Evolutionary conservation across 2,329 filamentous ascomycete genomes (phyloP), one percentile per base, ranked within the genome.

Genomic region (Nemania abortiva): DNA sequence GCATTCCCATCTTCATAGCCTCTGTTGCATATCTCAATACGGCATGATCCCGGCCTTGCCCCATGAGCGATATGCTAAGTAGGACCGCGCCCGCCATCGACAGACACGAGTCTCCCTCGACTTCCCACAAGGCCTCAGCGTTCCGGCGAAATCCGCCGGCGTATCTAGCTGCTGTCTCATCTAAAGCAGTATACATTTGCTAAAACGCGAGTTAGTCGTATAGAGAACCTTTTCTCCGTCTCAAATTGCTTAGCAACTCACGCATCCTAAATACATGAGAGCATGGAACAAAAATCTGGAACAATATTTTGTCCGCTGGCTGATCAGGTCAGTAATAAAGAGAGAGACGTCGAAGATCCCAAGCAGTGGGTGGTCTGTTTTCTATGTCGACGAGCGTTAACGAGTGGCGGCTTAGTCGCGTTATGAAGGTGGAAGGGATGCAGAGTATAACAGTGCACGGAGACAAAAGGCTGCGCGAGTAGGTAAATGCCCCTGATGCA

Each of bases 341-440:
- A 81, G 68, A 22, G 73, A 20, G 0, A 81, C 68, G 29, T 81
- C 74, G 50, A 83, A 83, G 0, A 75, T 63, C 1, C 79, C 79
- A 13, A 83, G 68, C 1, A 83, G 72, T 0, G 81, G 80, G 59
- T 82, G 79, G 13, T 83, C 81, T 1, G 80, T 82, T 59, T 20
- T 63, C 69, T 71, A n/a, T 6, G 31, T 45, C 18, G 39, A 22
- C 20, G 37, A 18, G 34, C 6, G 2, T 62, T n/a, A 65, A 50
- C 24, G 24, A n/a, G 13, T 24, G 3, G n/a, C 22, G 24, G 45
- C 18, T 47, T 7, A 15, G 37, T 7, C 20, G 7, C 11, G 10
- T n/a, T n/a, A 24, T 24, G 2, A 52, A 13, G 27, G 24, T 11
- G 4, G 49, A 52, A 52, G 22, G 22, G 6, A 24, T 24, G 22